Evolutionary conservation across 345 rosid genomes (phyloP), one percentile per base, ranked within the genome.

Genomic region (Adansonia digitata): DNA sequence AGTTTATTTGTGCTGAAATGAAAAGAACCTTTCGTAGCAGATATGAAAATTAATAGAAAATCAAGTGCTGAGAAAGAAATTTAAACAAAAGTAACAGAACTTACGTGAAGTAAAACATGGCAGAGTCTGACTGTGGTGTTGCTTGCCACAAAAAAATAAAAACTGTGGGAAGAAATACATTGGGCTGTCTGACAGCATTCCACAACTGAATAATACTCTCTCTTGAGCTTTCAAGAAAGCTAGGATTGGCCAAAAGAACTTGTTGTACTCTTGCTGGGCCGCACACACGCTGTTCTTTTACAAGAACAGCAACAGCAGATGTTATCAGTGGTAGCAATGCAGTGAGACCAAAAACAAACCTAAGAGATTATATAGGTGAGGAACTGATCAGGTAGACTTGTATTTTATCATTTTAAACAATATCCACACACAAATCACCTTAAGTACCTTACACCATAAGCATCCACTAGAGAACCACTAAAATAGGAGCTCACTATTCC

Each of bases 111-210:
- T 86, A 93, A 88, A 95, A 93, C 97, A 93, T 88, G 72, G 98
- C 99, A 67, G 97, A 90, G 72, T 95, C 99, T 27, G 99, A 95
- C 9, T 90, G 98, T 2, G 98, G 99, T n/a, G 98, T 95, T 78
- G 98, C 92, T 88, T 95, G 99, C 99, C 99, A 93, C 64, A 93
- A 87, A 87, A 95, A 93, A 66, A 95, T 84, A 79, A 95, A 95
- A 29, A 91, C 78, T 12, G 98, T 91, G 5, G 97, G 98, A 13
- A 95, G 90, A 70, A 89, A 89, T 59, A 93, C 97, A 78, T 84
- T 87, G 7, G 97, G 94, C 77, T 93, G 90, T 83, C 85, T 88
- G 55, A 91, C 86, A 71, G 99, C 96, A 73, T 59, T 66, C 94
- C 93, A 91, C 46, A 93, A 81, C 84, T 87, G 84, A 79, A 89